Evolutionary conservation across 371 early-diverging fungal species (phyloP), one percentile per base, ranked within the genome.

Genomic region (Zychaea mexicana): DNA sequence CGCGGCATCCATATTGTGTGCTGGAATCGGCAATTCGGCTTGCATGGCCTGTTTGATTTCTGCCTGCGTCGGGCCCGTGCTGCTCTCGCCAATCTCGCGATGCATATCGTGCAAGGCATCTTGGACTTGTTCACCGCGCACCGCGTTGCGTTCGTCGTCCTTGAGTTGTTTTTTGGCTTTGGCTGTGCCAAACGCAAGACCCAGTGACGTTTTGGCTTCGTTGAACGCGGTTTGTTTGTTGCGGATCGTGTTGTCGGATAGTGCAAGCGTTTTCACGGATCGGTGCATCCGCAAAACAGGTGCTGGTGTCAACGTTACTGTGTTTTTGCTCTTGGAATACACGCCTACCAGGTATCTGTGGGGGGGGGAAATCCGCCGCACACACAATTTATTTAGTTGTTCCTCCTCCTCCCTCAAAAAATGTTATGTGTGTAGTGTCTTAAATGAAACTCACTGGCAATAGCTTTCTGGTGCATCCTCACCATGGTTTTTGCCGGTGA

Each of bases 121-220:
- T 57, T 78, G 74, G 65, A 96, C 61, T 9, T 84, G 76, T 38
- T 81, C 69, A 38, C 65, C 78, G 3, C 60, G 85, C 60, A 96
- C 92, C 62, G 86, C 83, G 72, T 96, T 96, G 65, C 92, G 88
- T 70, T 93, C 96, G 59, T 82, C 78, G 13, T 92, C 91, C 27
- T 84, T 84, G 65, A 96, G 85, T 62, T 87, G 84, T 63, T 92
- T 84, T 68, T 90, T 88, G 53, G 85, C 82, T 82, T 94, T 94
- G 82, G 91, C 90, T 58, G 91, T 94, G 71, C 96, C 96, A 67
- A 96, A 96, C n/a, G 92, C 86, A 73, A 92, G 84, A 67, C 96
- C 96, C 63, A 96, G 81, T 32, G 85, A 81, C 61, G 89, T 88
- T 61, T 90, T 80, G 22, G 94, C 93, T 39, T 46, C 59, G 9